A percentile compares a stretch with the other conserved stretches of the same genome.
Conservation (phyloP, 2,329 filamentous ascomycete species). For the Chaetothyriales sp. region DNA sequence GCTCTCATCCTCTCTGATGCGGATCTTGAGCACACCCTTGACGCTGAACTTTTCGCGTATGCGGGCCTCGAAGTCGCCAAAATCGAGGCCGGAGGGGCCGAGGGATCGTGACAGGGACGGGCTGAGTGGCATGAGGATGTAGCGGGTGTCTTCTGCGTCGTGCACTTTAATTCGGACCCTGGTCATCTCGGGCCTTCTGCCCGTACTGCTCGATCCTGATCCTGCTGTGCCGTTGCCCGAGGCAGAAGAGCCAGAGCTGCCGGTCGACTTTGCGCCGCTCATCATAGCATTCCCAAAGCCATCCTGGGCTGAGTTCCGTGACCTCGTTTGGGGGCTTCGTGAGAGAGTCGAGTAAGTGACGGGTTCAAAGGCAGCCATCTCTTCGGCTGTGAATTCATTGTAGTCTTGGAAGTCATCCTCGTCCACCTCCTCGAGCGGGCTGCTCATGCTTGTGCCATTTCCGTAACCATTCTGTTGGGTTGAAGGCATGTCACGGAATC, state of each 20-base stretch:
- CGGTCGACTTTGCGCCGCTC: conserved; percentile 1
- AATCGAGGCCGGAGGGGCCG: conserved; percentile 40
- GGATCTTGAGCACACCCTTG: conserved; percentile 49
- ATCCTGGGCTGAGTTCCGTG: background rate
- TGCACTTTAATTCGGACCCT: conserved; percentile 89
- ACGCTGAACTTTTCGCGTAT: conserved; percentile 80
- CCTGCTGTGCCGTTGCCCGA: background rate
- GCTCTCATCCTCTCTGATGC: conserved; percentile 60
- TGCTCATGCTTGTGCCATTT: conserved; percentile 26
- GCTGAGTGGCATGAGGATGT: conserved; percentile 58
- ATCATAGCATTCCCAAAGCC: background rate
- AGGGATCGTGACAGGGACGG: conserved; percentile 26
- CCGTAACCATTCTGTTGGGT: background rate
- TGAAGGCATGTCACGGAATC: background rate
- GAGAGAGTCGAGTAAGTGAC: conserved; percentile 1
- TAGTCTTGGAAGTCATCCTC: conserved; percentile 52
- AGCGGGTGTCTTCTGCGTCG: conserved; percentile 68
- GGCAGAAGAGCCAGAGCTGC: background rate
- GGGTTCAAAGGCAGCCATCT: conserved; percentile 12
- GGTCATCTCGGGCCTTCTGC: conserved; percentile 45
- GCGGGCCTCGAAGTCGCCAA: conserved; percentile 59
- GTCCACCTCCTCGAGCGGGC: conserved; percentile 52
- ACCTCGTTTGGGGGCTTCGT: background rate
- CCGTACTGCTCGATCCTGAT: conserved; percentile 7
- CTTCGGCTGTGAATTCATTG: conserved; percentile 37